Evolutionary conservation across 2,329 filamentous ascomycete genomes (phyloP).

Genomic region (Davidsoniella eucalypti): DNA sequence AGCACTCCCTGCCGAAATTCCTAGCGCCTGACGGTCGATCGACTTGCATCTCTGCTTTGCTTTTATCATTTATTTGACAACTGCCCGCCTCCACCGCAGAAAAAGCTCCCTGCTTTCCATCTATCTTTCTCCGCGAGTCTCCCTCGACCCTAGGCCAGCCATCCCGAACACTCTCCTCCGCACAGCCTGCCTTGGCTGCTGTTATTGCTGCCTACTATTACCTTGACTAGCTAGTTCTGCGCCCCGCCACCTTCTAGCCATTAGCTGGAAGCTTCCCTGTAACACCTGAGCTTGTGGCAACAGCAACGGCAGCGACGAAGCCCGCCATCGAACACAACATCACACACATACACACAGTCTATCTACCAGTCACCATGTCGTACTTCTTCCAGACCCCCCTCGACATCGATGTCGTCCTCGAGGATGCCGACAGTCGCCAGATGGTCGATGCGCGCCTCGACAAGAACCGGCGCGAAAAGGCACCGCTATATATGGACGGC

Average conservation of each 20-base stretch:
- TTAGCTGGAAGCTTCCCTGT: not conserved
- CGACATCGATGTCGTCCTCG: slow-evolving; percentile 96
- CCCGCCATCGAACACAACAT: not conserved
- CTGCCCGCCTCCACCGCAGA: too few relatives aligned
- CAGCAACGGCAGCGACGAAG: not conserved
- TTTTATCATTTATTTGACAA: too few relatives aligned
- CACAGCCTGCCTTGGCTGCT: too few relatives aligned
- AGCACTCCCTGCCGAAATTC: too few relatives aligned
- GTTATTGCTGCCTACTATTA: not conserved
- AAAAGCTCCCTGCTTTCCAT: too few relatives aligned
- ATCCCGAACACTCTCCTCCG: too few relatives aligned
- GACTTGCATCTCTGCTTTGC: too few relatives aligned
- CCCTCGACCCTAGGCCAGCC: too few relatives aligned
- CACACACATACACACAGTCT: not conserved
- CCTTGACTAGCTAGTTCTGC: not conserved
- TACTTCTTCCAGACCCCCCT: slow-evolving; percentile 97
- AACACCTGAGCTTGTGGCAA: not conserved
- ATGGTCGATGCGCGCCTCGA: slow-evolving; percentile 97
- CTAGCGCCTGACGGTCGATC: too few relatives aligned
- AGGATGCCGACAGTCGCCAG: slow-evolving; percentile 82
- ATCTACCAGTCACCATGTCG: slow-evolving; percentile 47
- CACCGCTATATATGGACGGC: slow-evolving; percentile 91
- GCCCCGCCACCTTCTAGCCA: not conserved
- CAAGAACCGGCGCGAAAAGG: slow-evolving; percentile 94
- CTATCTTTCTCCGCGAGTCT: too few relatives aligned